Percentiles rank a stretch among this genome's conserved stretches.
These are phyloP conservation scores for Neonectria sp. DNA, from an alignment of 2,329 filamentous ascomycete genomes.

Conservation along the genomic window DNA sequence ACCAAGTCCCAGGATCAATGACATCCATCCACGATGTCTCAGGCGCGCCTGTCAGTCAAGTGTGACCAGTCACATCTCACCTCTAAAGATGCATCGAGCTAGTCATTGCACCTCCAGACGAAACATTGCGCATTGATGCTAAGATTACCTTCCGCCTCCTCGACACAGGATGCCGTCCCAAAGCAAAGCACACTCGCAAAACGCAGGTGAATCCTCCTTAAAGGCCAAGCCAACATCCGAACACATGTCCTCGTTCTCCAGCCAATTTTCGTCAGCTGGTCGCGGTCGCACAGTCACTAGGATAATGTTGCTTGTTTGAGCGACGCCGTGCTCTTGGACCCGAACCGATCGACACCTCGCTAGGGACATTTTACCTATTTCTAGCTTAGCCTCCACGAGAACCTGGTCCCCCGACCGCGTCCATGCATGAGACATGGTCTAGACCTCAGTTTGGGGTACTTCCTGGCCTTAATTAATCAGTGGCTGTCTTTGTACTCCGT, in stretches of 20 bases:
- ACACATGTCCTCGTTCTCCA: not conserved
- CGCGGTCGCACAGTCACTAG: not conserved
- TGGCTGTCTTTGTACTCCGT: not conserved
- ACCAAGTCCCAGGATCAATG: not conserved
- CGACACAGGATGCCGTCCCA: not conserved
- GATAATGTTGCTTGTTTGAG: slow-evolving; percentile 15
- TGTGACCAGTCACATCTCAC: too few species aligned
- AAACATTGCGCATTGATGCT: too few species aligned
- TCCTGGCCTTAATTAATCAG: slow-evolving; percentile 7
- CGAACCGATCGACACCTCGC: slow-evolving; percentile 16
- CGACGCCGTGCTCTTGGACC: slow-evolving; percentile 1
- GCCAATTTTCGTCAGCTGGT: not conserved
- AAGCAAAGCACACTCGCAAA: not conserved
- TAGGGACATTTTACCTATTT: slow-evolving; percentile 26
- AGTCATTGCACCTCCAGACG: too few species aligned
- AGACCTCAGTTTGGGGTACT: slow-evolving; percentile 6
- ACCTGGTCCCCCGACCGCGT: not conserved
- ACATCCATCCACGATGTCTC: not conserved
- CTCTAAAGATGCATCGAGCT: too few species aligned
- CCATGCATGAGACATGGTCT: slow-evolving; percentile 19
- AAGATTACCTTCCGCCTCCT: not conserved
- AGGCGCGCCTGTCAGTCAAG: too few species aligned
- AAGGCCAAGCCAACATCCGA: not conserved
- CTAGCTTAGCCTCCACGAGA: slow-evolving; percentile 17
- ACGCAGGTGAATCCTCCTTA: not conserved